Evolutionary conservation across 2,329 filamentous ascomycete genomes (phyloP).

Genomic region (Pseudogymnoascus sp.): DNA sequence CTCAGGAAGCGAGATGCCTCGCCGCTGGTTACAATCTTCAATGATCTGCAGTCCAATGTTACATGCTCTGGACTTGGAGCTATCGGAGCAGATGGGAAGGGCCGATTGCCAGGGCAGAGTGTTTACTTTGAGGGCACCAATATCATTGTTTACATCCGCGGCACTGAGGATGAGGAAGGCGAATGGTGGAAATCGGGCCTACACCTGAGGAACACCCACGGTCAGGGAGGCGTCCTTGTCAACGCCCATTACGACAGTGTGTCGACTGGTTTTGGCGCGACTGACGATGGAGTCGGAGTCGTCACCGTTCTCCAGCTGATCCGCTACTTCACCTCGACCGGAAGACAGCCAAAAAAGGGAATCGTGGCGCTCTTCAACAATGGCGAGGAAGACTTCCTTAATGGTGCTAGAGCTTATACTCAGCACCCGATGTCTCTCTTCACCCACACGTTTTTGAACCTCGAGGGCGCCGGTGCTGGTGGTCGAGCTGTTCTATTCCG

Average conservation of each 20-base stretch:
- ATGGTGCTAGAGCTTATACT: constrained; percentile 78
- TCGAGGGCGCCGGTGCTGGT: constrained; percentile 90
- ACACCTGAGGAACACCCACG: constrained; percentile 39
- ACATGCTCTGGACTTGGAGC: constrained; percentile 50
- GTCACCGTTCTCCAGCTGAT: constrained; percentile 80
- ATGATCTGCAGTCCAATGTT: constrained; percentile 71
- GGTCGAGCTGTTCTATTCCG: constrained; percentile 82
- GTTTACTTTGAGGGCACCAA: constrained; percentile 92
- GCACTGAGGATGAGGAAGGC: constrained; percentile 62
- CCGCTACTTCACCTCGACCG: constrained; percentile 69
- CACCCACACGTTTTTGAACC: constrained; percentile 81
- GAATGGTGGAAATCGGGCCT: constrained; percentile 58
- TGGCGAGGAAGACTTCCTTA: constrained; percentile 86
- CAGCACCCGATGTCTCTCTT: constrained; percentile 74
- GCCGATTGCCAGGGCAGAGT: constrained; percentile 30
- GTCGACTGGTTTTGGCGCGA: constrained; percentile 84
- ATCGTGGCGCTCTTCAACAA: constrained; percentile 88
- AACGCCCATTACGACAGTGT: constrained; percentile 92
- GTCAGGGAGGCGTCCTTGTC: constrained; percentile 72
- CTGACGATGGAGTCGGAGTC: constrained; percentile 86
- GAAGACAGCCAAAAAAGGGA: constrained; percentile 66
- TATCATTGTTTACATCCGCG: constrained; percentile 83
- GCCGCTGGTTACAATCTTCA: constrained; percentile 58
- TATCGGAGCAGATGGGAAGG: constrained; percentile 28
- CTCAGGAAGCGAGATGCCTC: constrained; percentile 10